phyloP scores from a whole-genome alignment of 305 asterid genomes.

The Fraxinus velutina region DNA sequence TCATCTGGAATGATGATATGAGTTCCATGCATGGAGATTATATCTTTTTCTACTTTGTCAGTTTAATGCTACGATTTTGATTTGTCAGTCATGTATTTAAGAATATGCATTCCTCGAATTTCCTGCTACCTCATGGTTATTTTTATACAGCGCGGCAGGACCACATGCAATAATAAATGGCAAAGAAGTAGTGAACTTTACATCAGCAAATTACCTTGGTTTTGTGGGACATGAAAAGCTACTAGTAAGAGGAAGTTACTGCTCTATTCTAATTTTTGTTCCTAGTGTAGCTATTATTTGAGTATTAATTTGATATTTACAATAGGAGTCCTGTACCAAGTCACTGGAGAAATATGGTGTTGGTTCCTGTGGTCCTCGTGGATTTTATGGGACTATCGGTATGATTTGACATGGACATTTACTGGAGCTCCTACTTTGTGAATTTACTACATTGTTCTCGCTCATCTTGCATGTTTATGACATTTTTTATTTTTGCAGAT shows the following conservation, averaged over 20 bases:
- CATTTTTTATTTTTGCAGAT: conserved; percentile 45
- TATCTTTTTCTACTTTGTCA: background rate
- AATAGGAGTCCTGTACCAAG: conserved; percentile 85
- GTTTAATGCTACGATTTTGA: background rate
- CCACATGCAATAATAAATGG: conserved; percentile 78
- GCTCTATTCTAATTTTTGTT: conserved; percentile 20
- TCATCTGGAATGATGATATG: conserved; percentile 1
- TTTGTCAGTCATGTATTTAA: conserved; percentile 1
- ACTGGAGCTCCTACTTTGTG: background rate
- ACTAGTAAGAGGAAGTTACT: conserved; percentile 49
- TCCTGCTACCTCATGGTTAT: conserved; percentile 25
- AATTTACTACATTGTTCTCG: conserved; percentile 1
- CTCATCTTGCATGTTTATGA: conserved; percentile 12
- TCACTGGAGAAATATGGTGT: conserved; percentile 97
- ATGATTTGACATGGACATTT: conserved; percentile 24
- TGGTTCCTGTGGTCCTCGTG: conserved; percentile 99
- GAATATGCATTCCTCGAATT: conserved; percentile 13
- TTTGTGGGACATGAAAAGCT: conserved; percentile 71
- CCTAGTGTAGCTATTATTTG: conserved; percentile 17
- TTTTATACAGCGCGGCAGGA: conserved; percentile 81
- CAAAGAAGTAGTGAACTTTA: conserved; percentile 71
- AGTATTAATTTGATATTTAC: conserved; percentile 24
- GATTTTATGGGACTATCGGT: conserved; percentile 99
- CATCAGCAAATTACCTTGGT: conserved; percentile 95
- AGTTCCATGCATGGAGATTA: conserved; percentile 5